Evolutionary conservation across 176 grass and related monocot genomes (phyloP).

Genomic region (Microstegium vimineum): DNA sequence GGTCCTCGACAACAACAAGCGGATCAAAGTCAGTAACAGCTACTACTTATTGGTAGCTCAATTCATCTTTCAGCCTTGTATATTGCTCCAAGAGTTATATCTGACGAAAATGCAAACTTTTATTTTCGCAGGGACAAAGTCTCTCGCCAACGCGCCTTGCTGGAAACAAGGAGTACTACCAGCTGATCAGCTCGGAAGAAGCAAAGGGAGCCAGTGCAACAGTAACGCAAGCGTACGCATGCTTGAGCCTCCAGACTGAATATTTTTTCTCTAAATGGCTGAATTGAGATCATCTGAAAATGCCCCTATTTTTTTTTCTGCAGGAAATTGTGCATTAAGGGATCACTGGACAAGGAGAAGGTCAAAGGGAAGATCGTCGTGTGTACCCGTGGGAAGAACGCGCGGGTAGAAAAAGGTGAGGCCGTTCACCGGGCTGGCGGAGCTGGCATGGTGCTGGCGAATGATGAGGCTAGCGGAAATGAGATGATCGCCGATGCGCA

Average conservation of each 20-base stretch:
- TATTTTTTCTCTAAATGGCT: not conserved
- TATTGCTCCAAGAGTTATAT: not conserved
- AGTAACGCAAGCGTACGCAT: conserved; percentile 43
- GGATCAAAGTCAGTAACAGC: conserved; percentile 42
- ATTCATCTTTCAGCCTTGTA: not conserved
- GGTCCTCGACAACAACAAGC: conserved; percentile 42
- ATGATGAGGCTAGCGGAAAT: conserved; percentile 64
- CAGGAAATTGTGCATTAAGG: conserved; percentile 53
- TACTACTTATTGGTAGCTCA: not conserved
- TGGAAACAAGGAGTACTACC: conserved; percentile 43
- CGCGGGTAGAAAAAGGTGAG: conserved; percentile 72
- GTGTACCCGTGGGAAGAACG: conserved; percentile 69
- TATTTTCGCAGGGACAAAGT: conserved; percentile 57
- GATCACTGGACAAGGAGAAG: conserved; percentile 50
- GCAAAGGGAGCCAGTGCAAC: conserved; percentile 43
- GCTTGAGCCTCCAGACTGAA: not conserved
- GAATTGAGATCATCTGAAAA: not conserved
- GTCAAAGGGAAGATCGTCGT: conserved; percentile 71
- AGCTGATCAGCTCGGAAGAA: conserved; percentile 55
- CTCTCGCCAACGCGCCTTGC: conserved; percentile 52
- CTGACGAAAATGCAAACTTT: not conserved
- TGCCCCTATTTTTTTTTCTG: not conserved
- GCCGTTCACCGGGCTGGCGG: conserved; percentile 54
- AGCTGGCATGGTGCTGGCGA: conserved; percentile 56
- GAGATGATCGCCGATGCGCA: conserved; percentile 88